These are phyloP conservation scores for Xylaria arbuscula DNA, from an alignment of 2,329 filamentous ascomycete genomes.

Conservation along the genomic window DNA sequence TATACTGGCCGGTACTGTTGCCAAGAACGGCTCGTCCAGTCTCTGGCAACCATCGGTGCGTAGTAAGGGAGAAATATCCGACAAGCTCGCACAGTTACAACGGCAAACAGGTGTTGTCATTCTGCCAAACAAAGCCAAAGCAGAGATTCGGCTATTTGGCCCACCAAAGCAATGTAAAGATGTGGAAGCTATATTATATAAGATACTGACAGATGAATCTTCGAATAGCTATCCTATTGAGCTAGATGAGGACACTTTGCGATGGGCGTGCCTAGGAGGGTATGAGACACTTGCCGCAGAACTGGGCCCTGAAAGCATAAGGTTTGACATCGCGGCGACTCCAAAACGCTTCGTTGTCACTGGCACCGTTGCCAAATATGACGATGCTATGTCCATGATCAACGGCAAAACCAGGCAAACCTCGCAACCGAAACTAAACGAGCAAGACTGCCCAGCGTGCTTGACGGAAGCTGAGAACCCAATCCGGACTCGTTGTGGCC, in stretches of 20 bases:
- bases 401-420: too few relatives aligned
- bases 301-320: too few relatives aligned
- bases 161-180: conserved; percentile 33
- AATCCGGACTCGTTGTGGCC: conserved; percentile 52
- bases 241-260: conserved; percentile 44
- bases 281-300: conserved; percentile 44
- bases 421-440: too few relatives aligned
- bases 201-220: conserved; percentile 27
- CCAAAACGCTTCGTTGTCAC: too few relatives aligned
- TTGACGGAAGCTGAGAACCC: conserved; percentile 53
- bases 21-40: conserved; percentile 40
- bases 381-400: too few relatives aligned
- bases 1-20: conserved; percentile 50
- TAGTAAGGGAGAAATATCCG: conserved; percentile 37
- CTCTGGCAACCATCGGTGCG: conserved; percentile 51
- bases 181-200: conserved; percentile 36
- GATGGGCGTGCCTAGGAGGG: conserved; percentile 50
- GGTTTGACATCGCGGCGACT: too few relatives aligned
- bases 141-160: conserved; percentile 49
- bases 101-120: conserved; percentile 45
- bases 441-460: conserved; percentile 51
- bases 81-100: conserved; percentile 41
- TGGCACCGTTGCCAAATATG: too few relatives aligned
- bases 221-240: conserved; percentile 41
- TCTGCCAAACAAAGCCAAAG: conserved; percentile 46